Evolutionary conservation across 1,139 yeast species (phyloP), one percentile per base, ranked within the genome.

Genomic region (Saccharomyces hybrid): DNA sequence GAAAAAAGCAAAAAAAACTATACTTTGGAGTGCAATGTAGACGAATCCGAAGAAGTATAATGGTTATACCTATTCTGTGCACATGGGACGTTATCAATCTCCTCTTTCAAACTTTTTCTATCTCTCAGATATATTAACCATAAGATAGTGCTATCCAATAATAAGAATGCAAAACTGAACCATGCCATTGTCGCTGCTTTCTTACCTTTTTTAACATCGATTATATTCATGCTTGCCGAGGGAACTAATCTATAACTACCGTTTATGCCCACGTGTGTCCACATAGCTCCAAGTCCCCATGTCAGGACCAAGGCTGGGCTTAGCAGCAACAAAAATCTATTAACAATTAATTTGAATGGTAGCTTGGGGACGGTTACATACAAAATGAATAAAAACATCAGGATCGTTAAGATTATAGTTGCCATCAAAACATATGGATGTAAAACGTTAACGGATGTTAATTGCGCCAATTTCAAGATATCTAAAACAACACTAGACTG

Each of bases 251-350:
- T 62, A 2, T 67, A 61, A 3, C 80, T 76, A 0, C 86, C 73
- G 46, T 72, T 73, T 0, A 77, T 75, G 0, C 87, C 87, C 50
- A 84, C 83, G 59, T 83, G 84, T 52, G 79, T 78, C 74, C 88
- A 78, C 79, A 85, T 82, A 1, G 88, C 77, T 0, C 89, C 89
- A 48, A 84, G 69, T 0, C 88, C 87, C 87, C 89, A 84, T 3
- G 83, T 54, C 8, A 84, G 60, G 26, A 78, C 72, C 50, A 77
- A 66, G 0, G 73, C 54, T 0, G 76, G 69, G 3, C 79, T 69
- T 19, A 79, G 56, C 0, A 70, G 65, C 38, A 79, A 60, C 9
- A 74, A 65, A 2, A 73, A 58, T 51, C 71, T 74, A 29, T 71
- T 69, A 4, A 75, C 65, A 8, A 64, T 28, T 0, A 58, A 16